These are phyloP conservation scores for Gonium pectorale DNA, from an alignment of 139 green algal genomes.

Conservation along the genomic window DNA sequence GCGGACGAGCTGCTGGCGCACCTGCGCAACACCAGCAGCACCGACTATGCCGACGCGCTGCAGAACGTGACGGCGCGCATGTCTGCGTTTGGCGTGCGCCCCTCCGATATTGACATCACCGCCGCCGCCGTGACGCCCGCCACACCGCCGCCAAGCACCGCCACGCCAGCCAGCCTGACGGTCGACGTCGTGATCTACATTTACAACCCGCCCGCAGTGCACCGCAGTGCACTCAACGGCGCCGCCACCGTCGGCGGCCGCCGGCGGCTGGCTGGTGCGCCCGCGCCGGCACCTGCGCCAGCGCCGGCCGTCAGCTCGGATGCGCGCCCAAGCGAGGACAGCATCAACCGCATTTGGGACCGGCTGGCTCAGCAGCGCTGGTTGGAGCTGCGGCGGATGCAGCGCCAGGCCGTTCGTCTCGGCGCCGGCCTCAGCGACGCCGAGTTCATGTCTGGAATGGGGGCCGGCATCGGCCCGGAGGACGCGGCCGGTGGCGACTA, in stretches of 20 bases:
- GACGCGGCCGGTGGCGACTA: no score
- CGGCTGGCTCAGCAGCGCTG: no score
- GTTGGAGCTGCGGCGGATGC: no score
- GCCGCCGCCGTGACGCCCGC: background rate
- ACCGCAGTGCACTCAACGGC: background rate
- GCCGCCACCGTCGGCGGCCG: background rate
- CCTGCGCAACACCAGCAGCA: conserved; percentile 33
- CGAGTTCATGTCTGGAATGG: no score
- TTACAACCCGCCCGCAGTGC: conserved; percentile 15
- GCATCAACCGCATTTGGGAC: no score
- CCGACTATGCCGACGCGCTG: background rate
- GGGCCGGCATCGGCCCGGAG: no score
- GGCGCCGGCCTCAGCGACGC: no score
- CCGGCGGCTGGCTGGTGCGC: no score
- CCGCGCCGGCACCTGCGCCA: no score
- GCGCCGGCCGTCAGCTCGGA: no score
- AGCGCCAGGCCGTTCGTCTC: no score
- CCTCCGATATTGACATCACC: conserved; percentile 22
- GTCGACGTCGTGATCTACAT: conserved; percentile 19
- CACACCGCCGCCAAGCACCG: background rate
- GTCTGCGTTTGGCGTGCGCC: background rate
- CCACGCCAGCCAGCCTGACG: background rate
- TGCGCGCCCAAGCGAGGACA: no score
- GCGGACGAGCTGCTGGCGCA: background rate
- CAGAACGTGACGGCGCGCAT: background rate